These are phyloP conservation scores for Botrytis fabae DNA, from an alignment of 2,329 filamentous ascomycete species.

Conservation along the genomic window DNA sequence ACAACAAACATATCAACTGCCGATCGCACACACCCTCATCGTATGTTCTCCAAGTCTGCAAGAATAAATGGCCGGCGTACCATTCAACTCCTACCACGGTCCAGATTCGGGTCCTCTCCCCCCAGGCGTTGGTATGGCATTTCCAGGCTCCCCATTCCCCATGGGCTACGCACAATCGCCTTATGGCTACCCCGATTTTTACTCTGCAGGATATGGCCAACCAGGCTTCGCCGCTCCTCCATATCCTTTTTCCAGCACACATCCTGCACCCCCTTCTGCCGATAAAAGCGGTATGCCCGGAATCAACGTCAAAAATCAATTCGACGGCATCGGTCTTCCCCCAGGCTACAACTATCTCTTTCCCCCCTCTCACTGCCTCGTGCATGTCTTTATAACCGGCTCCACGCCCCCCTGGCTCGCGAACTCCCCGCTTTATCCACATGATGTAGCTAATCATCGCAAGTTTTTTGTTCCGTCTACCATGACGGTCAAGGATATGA, in stretches of 20 bases:
- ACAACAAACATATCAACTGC: neutral
- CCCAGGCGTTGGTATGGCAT: slow-evolving; percentile 11
- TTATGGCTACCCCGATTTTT: neutral
- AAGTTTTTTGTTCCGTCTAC: slow-evolving; percentile 52
- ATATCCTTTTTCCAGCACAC: slow-evolving; percentile 2
- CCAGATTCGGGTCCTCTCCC: slow-evolving; percentile 35
- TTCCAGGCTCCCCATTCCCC: slow-evolving; percentile 1
- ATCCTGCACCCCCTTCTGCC: slow-evolving; percentile 22
- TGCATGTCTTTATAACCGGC: slow-evolving; percentile 56
- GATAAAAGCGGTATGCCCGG: slow-evolving; percentile 47
- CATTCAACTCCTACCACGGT: slow-evolving; percentile 37
- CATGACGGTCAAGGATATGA: slow-evolving; percentile 56
- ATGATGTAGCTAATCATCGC: slow-evolving; percentile 50
- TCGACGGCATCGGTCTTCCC: slow-evolving; percentile 58
- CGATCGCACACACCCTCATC: neutral
- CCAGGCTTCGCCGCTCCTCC: slow-evolving; percentile 17
- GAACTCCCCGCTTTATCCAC: slow-evolving; percentile 43
- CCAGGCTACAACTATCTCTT: slow-evolving; percentile 66
- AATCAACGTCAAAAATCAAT: slow-evolving; percentile 56
- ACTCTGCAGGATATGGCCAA: slow-evolving; percentile 8
- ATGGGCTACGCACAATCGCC: neutral
- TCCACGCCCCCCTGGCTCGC: slow-evolving; percentile 51
- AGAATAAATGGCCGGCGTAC: slow-evolving; percentile 27
- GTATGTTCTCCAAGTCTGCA: neutral
- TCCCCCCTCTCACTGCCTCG: slow-evolving; percentile 56